Conservation (phyloP, 2,329 filamentous ascomycete species). For the Colletotrichum godetiae region DNA sequence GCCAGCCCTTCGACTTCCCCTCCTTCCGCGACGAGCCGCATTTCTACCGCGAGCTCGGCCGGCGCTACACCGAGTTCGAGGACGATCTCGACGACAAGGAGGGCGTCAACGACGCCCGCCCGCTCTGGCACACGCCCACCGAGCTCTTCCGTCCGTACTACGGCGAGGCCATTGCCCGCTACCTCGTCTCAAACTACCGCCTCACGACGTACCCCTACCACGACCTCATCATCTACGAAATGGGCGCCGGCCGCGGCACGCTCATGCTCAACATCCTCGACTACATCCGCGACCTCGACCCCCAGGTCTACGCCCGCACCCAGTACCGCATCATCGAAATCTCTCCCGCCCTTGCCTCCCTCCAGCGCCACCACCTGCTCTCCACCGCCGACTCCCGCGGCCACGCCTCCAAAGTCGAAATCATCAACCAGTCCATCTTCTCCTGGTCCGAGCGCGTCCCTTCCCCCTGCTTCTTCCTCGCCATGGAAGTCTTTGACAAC, state of each 20-base stretch:
- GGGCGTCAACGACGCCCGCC: slow-evolving; percentile 77
- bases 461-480: slow-evolving; percentile 95
- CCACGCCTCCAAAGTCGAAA: slow-evolving; percentile 88
- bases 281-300: slow-evolving; percentile 89
- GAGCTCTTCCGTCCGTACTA: slow-evolving; percentile 98
- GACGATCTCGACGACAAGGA: slow-evolving; percentile 81
- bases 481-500: slow-evolving; percentile 98
- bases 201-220: slow-evolving; percentile 94
- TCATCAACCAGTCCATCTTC: slow-evolving; percentile 95
- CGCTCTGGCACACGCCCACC: slow-evolving; percentile 98
- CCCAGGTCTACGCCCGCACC: slow-evolving; percentile 92
- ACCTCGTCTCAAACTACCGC: slow-evolving; percentile 95
- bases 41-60: slow-evolving; percentile 81
- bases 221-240: slow-evolving; percentile 97
- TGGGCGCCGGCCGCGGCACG: slow-evolving; percentile 96
- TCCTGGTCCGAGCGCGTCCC: slow-evolving; percentile 92
- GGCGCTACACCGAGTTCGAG: slow-evolving; percentile 90
- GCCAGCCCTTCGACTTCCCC: slow-evolving; percentile 90
- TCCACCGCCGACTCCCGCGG: slow-evolving; percentile 75
- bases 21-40: slow-evolving; percentile 83
- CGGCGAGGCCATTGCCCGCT: slow-evolving; percentile 95
- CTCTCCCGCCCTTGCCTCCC: slow-evolving; percentile 79
- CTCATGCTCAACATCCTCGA: slow-evolving; percentile 98
- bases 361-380: slow-evolving; percentile 80
- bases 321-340: slow-evolving; percentile 98